Base-by-base conservation (phyloP, 176 grass and related monocot species). In the Pharus latifolius region DNA sequence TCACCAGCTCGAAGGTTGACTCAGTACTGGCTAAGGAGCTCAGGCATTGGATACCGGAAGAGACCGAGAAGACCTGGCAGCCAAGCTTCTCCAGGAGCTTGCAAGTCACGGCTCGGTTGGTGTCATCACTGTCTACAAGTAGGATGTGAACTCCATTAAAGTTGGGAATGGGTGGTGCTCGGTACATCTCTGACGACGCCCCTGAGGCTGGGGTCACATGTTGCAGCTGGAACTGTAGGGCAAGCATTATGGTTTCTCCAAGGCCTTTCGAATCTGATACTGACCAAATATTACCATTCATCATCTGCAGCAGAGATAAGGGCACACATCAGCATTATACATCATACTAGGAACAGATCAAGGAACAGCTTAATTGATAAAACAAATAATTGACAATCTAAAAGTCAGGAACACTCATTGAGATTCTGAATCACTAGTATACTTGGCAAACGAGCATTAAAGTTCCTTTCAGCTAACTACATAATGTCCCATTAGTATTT, bases 221-320 rank as follows among this genome's bases (percentile, higher is more conserved):
- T 81, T 88, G 87, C 33, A 85, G 64, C 70, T 86, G 95, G 73
- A 99, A 86, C 33, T 83, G 84, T 60, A 99, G 76, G 35, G 79
- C 78, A 0, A 94, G 82, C 18, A 88, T 82, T 25, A 94, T 78
- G 10, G 83, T 94, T 78, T 91, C 79, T 55, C 78, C 71, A 0
- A 82, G 69, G 49, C 84, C 82, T 58, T 88, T 55, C 5, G 84
- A 73, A 60, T 82, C 83, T 49, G 87, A 87, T 22, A 80, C 79
- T 29, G 82, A 84, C 81, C 79, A 90, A 69, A 99, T 99, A 47
- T 99, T 86, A 7, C 95, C 95, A 72, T 91, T 81, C 95, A 99
- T 99, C 76, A 82, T 81, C 95, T 99, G 78, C 49, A 45, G 0
- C 47, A 70, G 45, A 56, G 27, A 54, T 33, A 69, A 50, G 33